phyloP scores from a whole-genome alignment of 768 basidiomycete genomes.

The Gymnopilus junonius region DNA sequence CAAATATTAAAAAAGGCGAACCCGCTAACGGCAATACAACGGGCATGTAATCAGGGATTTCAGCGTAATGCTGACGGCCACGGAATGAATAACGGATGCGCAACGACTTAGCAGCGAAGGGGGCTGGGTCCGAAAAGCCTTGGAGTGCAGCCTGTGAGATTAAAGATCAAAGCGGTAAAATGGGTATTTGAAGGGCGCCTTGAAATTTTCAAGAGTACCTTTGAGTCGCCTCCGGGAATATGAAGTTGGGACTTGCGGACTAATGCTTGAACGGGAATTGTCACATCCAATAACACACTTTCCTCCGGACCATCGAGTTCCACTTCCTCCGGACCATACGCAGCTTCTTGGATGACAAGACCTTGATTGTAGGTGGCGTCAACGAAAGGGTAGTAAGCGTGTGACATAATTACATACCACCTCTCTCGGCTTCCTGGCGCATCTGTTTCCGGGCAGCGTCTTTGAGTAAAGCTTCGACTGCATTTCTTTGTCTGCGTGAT shows the following conservation, averaged over 20 bases:
- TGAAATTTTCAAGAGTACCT: conserved; percentile 50
- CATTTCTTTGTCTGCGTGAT: conserved; percentile 64
- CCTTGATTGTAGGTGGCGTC: conserved; percentile 3
- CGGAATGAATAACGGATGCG: conserved; percentile 79
- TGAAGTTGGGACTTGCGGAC: conserved; percentile 79
- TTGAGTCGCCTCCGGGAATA: conserved; percentile 75
- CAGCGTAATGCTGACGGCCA: conserved; percentile 74
- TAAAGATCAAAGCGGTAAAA: conserved; percentile 11
- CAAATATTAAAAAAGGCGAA: conserved; percentile 37
- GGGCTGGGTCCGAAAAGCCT: conserved; percentile 89
- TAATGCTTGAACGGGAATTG: conserved; percentile 79
- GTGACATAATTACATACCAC: conserved; percentile 47
- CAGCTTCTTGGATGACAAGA: conserved; percentile 75
- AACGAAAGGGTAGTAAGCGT: not conserved
- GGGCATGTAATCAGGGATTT: conserved; percentile 71
- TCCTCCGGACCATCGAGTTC: conserved; percentile 46
- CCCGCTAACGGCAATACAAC: conserved; percentile 79
- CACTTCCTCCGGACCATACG: conserved; percentile 63
- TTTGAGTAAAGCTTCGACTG: conserved; percentile 63
- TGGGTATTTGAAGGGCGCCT: not conserved
- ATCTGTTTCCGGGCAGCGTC: conserved; percentile 69
- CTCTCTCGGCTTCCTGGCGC: conserved; percentile 64
- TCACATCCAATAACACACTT: conserved; percentile 74
- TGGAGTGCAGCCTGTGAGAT: conserved; percentile 64
- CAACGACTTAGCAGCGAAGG: conserved; percentile 70